Conservation (phyloP, 2,329 filamentous ascomycete genomes). For the Pseudopithomyces maydicus region DNA sequence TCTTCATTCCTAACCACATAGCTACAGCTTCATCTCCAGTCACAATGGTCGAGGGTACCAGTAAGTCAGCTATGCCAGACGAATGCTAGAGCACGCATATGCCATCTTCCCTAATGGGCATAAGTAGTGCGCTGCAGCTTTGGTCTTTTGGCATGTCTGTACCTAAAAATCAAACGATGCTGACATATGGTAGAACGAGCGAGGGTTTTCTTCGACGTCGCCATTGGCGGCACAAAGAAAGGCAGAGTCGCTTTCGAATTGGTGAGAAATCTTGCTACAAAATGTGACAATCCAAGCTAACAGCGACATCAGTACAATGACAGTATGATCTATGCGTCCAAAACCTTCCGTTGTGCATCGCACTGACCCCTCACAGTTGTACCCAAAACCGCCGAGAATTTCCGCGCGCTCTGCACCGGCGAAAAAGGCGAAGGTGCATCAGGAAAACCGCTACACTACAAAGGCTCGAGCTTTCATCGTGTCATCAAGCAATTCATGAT, state of each 20-base stretch:
- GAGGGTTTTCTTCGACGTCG: conserved; percentile 92
- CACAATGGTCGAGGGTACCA: conserved; percentile 2
- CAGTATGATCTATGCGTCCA: conserved; percentile 27
- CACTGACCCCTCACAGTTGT: conserved; percentile 60
- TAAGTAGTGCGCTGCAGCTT: not conserved
- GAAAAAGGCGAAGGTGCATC: conserved; percentile 85
- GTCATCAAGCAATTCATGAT: conserved; percentile 99
- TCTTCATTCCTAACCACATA: conserved; percentile 23
- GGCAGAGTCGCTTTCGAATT: conserved; percentile 90
- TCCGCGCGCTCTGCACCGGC: conserved; percentile 90
- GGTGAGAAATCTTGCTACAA: conserved; percentile 49
- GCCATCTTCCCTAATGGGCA: not conserved
- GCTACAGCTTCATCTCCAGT: not conserved
- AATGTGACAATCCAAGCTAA: conserved; percentile 13
- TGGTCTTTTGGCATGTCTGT: not conserved
- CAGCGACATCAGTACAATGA: conserved; percentile 47
- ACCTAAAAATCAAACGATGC: not conserved
- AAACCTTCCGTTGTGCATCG: not conserved
- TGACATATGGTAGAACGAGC: conserved; percentile 60
- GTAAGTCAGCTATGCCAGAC: not conserved
- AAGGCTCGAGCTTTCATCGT: conserved; percentile 89
- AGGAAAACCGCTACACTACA: conserved; percentile 89
- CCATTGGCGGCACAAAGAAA: conserved; percentile 72
- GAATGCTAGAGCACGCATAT: not conserved
- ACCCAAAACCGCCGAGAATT: conserved; percentile 96